Base-by-base conservation (phyloP, 177 flowering plant species). In the Vitis hybrid region DNA sequence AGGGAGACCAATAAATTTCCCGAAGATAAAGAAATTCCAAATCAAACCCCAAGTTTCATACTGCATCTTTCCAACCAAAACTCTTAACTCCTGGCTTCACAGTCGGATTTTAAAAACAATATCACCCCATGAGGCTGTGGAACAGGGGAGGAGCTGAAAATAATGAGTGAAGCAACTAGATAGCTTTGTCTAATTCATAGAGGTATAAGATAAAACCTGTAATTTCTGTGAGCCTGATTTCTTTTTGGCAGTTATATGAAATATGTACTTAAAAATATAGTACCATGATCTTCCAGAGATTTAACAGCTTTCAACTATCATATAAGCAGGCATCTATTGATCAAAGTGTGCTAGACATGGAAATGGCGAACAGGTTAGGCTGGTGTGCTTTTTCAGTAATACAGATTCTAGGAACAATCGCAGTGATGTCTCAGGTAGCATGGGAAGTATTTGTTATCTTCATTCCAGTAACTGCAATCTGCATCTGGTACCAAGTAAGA, bases 361-460 rank as follows among this genome's bases (percentile, higher is more conserved):
- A 89, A 77, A 79, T 92, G 35, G 86, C 90, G 68, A 35, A 11
- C 58, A 89, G 65, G 74, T 60, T 92, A 71, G 94, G 93, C 11
- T 89, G 97, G 97, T 88, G 91, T 75, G 97, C 92, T 62, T 89
- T 92, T 80, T 90, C 97, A 51, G 75, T 89, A 32, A 90, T 92
- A 71, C 91, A 82, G 76, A 76, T 92, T 52, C 69, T 89, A 19
- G 97, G 97, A 40, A 87, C 96, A 11, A 85, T 95, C 57, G 88
- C 83, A 21, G 97, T 95, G 68, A 95, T 95, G 98, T 93, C 99
- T 15, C 98, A 90, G 76, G 93, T 85, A 65, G 97, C 95, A 68
- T 92, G 97, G 97, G 85, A 87, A 82, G 92, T 92, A 15, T 92
- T 87, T 68, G 85, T 80, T 57, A 80, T 92, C 70, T 89, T 92